Conservation (phyloP, 306 rosid species). For the Lathyrus tuberosus region DNA sequence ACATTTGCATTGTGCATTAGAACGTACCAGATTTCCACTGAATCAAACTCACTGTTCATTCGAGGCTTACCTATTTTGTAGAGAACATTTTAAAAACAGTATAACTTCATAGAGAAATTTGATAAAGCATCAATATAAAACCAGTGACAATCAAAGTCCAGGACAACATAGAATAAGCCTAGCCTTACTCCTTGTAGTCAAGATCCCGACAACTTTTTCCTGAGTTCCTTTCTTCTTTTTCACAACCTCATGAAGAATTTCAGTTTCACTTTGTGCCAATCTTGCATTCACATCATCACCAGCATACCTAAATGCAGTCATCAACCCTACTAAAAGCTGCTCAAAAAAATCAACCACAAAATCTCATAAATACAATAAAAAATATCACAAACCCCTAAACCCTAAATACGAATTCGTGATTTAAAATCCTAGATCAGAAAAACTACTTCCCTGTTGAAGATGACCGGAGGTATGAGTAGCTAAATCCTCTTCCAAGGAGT, state of each 20-base stretch:
- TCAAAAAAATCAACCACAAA: constrained; percentile 25
- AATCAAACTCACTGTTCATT: too few species aligned
- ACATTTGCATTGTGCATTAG: too few species aligned
- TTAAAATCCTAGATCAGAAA: too few species aligned
- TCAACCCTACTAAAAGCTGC: constrained; percentile 65
- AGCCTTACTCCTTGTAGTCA: constrained; percentile 71
- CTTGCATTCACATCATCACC: constrained; percentile 54
- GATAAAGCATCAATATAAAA: too few species aligned
- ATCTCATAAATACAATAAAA: neutral
- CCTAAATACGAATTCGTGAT: too few species aligned
- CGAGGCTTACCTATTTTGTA: too few species aligned
- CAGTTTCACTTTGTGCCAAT: constrained; percentile 66
- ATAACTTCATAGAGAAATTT: too few species aligned
- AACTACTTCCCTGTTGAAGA: constrained; percentile 63
- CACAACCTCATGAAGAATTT: constrained; percentile 67
- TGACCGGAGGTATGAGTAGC: constrained; percentile 72
- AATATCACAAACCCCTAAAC: too few species aligned
- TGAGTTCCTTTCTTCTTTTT: constrained; percentile 56
- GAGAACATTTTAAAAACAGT: too few species aligned
- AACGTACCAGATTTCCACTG: too few species aligned
- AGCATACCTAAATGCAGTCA: constrained; percentile 51
- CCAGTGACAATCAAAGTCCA: too few species aligned
- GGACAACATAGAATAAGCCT: too few species aligned
- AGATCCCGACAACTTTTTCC: constrained; percentile 70
- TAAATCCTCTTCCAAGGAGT: constrained; percentile 80